phyloP scores from a whole-genome alignment of 1,284 basidiomycete genomes.

The Cryptococcus deneoformans region DNA sequence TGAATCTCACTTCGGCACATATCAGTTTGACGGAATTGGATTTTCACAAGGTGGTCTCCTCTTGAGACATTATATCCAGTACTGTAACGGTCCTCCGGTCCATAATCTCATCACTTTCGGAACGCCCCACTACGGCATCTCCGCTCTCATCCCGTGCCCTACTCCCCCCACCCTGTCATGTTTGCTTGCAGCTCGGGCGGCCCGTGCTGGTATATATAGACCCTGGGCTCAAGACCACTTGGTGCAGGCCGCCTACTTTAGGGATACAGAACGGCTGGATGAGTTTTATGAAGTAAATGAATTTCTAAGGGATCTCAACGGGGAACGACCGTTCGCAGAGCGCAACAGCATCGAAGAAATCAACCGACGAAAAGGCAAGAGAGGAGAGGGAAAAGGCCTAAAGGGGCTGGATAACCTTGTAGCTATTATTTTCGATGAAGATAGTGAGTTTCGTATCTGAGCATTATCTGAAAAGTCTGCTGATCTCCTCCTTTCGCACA shows the following conservation, averaged over 20 bases:
- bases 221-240: conserved; percentile 77
- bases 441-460: conserved; percentile 24
- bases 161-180: conserved; percentile 57
- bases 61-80: conserved; percentile 82
- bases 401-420: conserved; percentile 45
- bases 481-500: not conserved
- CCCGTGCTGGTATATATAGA: conserved; percentile 72
- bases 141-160: conserved; percentile 47
- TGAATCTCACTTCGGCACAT: not conserved
- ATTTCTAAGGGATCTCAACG: conserved; percentile 50
- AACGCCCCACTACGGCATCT: conserved; percentile 48
- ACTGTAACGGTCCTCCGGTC: conserved; percentile 72
- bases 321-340: conserved; percentile 66
- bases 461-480: not conserved
- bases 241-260: conserved; percentile 90
- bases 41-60: conserved; percentile 95
- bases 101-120: conserved; percentile 80
- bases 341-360: conserved; percentile 8
- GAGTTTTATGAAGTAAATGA: conserved; percentile 66
- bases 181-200: conserved; percentile 67
- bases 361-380: conserved; percentile 8
- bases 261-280: conserved; percentile 73
- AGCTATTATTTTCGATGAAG: conserved; percentile 48
- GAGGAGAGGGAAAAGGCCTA: conserved; percentile 32
- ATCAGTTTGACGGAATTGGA: conserved; percentile 78